Conservation (phyloP, 495 filamentous ascomycete genomes). For the Symbiotaphrina buchneri region DNA sequence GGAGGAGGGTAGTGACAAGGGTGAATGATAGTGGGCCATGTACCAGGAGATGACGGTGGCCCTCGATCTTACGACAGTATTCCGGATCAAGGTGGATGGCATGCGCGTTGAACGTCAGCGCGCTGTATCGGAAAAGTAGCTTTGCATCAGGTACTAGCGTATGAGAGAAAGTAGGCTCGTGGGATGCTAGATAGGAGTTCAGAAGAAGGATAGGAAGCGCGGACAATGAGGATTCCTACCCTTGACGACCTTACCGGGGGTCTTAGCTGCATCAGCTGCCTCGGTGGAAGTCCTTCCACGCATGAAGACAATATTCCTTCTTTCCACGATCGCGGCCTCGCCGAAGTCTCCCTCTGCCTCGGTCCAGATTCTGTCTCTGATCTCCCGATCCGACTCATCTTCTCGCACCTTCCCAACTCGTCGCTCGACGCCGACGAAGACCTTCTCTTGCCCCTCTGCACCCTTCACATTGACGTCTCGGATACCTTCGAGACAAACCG, state of each 20-base stretch:
- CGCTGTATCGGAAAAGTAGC: conserved; percentile 67
- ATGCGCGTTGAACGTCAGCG: conserved; percentile 72
- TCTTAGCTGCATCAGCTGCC: conserved; percentile 9
- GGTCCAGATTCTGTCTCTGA: conserved; percentile 20
- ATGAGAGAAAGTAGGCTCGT: conserved; percentile 33
- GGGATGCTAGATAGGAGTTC: conserved; percentile 6
- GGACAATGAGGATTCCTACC: conserved; percentile 7
- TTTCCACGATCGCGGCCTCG: conserved; percentile 22
- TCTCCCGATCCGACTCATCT: conserved; percentile 13
- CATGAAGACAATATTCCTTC: conserved; percentile 39
- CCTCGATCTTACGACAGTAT: conserved; percentile 49
- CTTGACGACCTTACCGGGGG: conserved; percentile 8
- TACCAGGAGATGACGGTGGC: conserved; percentile 50
- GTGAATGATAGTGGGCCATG: conserved; percentile 71
- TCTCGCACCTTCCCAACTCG: conserved; percentile 18
- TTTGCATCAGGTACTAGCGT: conserved; percentile 33
- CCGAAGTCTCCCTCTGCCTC: conserved; percentile 17
- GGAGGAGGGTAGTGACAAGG: conserved; percentile 43
- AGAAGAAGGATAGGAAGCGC: conserved; percentile 4
- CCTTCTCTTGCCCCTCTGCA: conserved; percentile 27
- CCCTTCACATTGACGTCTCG: conserved; percentile 34
- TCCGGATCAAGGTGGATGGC: conserved; percentile 57
- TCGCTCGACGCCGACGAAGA: conserved; percentile 34
- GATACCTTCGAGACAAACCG: conserved; percentile 41
- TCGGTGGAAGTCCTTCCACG: conserved; percentile 13